Evolutionary conservation across 2,329 filamentous ascomycete species (phyloP).

Genomic region (Hymenotorrendiella dingleyae): DNA sequence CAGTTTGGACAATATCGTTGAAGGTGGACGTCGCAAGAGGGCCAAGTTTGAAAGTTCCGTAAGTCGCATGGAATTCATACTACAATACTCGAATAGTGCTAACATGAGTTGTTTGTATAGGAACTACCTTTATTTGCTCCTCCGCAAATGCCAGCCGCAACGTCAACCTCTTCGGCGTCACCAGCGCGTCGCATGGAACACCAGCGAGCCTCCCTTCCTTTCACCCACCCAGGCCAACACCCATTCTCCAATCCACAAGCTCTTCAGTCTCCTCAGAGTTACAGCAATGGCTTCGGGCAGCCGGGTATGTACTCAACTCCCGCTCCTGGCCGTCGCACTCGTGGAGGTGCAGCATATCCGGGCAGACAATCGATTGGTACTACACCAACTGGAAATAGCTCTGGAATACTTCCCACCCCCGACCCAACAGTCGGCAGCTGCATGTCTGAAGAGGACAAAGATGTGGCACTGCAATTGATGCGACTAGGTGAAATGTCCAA

Average conservation of each 20-base stretch:
- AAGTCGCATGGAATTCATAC: constrained; percentile 41
- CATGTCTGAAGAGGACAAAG: constrained; percentile 89
- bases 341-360: constrained; percentile 55
- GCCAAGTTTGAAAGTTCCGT: constrained; percentile 97
- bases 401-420: constrained; percentile 77
- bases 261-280: constrained; percentile 79
- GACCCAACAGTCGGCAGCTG: constrained; percentile 96
- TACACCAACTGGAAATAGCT: constrained; percentile 37
- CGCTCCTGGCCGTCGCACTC: constrained; percentile 57
- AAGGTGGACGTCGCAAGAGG: constrained; percentile 90
- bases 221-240: constrained; percentile 68
- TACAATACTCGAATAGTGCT: constrained; percentile 5
- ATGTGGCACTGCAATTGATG: constrained; percentile 96
- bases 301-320: constrained; percentile 58
- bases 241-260: constrained; percentile 73
- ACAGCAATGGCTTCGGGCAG: constrained; percentile 50
- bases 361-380: constrained; percentile 35
- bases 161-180: constrained; percentile 96
- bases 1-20: constrained; percentile 95
- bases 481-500: constrained; percentile 90
- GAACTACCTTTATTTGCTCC: constrained; percentile 94
- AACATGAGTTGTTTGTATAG: constrained; percentile 42
- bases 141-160: constrained; percentile 84
- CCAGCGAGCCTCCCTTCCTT: constrained; percentile 67
- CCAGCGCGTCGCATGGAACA: constrained; percentile 76